Percentiles rank a stretch among this genome's conserved stretches.
These are phyloP conservation scores for Kalaharituber pfeilii DNA, from an alignment of 2,329 filamentous ascomycete genomes.

Conservation along the genomic window DNA sequence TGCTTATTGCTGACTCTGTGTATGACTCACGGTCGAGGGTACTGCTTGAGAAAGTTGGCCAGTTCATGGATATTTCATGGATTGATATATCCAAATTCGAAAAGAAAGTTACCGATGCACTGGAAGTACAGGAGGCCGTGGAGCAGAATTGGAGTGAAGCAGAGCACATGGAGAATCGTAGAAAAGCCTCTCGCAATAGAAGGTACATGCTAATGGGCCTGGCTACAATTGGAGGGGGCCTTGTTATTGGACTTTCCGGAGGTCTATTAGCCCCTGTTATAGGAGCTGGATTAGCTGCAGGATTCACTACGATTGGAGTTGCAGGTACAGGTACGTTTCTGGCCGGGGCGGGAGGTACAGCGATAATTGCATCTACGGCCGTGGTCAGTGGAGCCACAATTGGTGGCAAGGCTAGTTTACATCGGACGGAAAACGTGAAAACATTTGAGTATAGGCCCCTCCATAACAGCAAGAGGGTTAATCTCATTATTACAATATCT, in stretches of 20 bases:
- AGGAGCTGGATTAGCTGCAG: conserved; percentile 79
- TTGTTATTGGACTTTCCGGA: conserved; percentile 89
- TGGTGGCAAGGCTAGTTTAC: conserved; percentile 65
- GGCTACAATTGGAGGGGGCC: conserved; percentile 81
- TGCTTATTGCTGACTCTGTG: conserved; percentile 86
- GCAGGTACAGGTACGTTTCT: conserved; percentile 77
- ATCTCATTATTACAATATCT: conserved; percentile 83
- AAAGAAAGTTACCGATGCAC: conserved; percentile 85
- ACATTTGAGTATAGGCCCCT: conserved; percentile 94
- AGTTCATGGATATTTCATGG: conserved; percentile 67
- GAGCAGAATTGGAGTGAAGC: conserved; percentile 98
- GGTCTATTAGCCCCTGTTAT: conserved; percentile 85
- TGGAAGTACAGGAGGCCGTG: conserved; percentile 89
- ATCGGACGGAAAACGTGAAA: conserved; percentile 76
- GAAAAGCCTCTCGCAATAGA: conserved; percentile 63
- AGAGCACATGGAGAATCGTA: conserved; percentile 72
- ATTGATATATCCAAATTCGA: conserved; percentile 92
- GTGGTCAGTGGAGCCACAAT: conserved; percentile 76
- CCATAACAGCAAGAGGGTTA: conserved; percentile 95
- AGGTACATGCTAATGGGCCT: conserved; percentile 92
- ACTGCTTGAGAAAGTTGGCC: conserved; percentile 66
- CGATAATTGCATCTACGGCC: conserved; percentile 79
- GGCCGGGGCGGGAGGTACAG: conserved; percentile 78
- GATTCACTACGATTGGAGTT: conserved; percentile 88
- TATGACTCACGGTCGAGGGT: conserved; percentile 81